These are phyloP conservation scores for Hypoxylon sp. DNA, from an alignment of 2,329 filamentous ascomycete species.

Conservation along the genomic window DNA sequence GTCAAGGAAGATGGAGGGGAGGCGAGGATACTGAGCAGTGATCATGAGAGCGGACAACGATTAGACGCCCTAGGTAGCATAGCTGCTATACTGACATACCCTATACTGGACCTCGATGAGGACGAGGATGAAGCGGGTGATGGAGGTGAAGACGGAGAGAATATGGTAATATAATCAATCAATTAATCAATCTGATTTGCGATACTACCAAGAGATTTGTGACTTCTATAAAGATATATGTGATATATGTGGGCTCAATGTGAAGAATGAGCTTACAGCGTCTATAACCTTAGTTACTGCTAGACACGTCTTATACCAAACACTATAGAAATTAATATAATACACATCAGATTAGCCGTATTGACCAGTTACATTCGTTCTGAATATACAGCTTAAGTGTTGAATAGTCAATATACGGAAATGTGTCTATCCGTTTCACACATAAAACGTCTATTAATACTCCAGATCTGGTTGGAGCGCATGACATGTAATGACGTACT, in stretches of 20 bases:
- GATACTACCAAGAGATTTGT: too few species aligned
- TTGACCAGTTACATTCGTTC: too few species aligned
- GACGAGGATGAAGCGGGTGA: slow-evolving; percentile 62
- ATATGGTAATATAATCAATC: slow-evolving; percentile 42
- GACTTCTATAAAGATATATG: too few species aligned
- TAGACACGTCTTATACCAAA: too few species aligned
- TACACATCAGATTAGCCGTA: too few species aligned
- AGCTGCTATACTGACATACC: slow-evolving; percentile 90
- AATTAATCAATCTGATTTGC: too few species aligned
- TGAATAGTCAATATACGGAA: background rate
- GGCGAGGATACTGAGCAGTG: slow-evolving; percentile 86
- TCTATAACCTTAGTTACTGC: too few species aligned
- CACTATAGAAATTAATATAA: too few species aligned
- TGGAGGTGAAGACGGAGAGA: slow-evolving; percentile 43
- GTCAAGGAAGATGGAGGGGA: slow-evolving; percentile 90
- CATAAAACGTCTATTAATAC: background rate
- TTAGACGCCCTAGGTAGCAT: slow-evolving; percentile 86
- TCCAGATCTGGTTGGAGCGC: slow-evolving; percentile 15
- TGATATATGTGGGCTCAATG: too few species aligned
- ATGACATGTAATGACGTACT: slow-evolving; percentile 29
- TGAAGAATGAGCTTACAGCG: too few species aligned
- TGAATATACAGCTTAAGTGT: too few species aligned
- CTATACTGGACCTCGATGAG: slow-evolving; percentile 81
- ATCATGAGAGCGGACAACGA: slow-evolving; percentile 91
- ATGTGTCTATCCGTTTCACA: background rate